Evolutionary conservation across 208 protist species (phyloP).

Genomic region (Novymonas esmeraldas): DNA sequence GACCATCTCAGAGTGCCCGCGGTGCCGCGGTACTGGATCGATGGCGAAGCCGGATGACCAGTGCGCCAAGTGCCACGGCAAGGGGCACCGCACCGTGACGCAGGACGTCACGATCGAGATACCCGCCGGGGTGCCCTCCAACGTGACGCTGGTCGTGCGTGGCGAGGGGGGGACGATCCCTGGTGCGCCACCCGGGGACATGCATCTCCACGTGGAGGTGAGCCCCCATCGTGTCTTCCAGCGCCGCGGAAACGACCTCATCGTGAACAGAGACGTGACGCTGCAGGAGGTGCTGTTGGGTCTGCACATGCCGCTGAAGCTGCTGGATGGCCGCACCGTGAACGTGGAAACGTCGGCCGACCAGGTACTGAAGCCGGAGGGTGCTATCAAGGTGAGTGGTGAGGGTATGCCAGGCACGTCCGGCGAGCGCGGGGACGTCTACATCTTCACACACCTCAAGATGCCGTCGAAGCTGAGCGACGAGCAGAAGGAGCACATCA

Average conservation of each 20-base stretch:
- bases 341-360: conserved; percentile 72
- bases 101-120: conserved; percentile 97
- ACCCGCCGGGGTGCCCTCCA: conserved; percentile 94
- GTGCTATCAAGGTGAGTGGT: conserved; percentile 77
- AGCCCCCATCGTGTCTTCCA: conserved; percentile 93
- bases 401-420: conserved; percentile 86
- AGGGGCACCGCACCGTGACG: conserved; percentile 91
- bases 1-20: conserved; percentile 89
- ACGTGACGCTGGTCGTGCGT: conserved; percentile 95
- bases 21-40: conserved; percentile 94
- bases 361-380: conserved; percentile 68
- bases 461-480: conserved; percentile 77
- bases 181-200: conserved; percentile 94
- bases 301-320: conserved; percentile 82
- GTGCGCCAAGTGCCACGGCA: conserved; percentile 94
- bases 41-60: conserved; percentile 93
- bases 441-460: conserved; percentile 80
- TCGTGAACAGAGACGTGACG: conserved; percentile 91
- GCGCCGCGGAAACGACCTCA: conserved; percentile 94
- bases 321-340: conserved; percentile 91
- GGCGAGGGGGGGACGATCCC: conserved; percentile 96
- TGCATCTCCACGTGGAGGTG: conserved; percentile 96
- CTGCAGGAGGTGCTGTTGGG: conserved; percentile 95
- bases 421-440: conserved; percentile 82
- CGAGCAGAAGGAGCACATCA: conserved; percentile 65